Base-by-base conservation (phyloP, 495 filamentous ascomycete species). In the Amphirosellinia nigrospora region DNA sequence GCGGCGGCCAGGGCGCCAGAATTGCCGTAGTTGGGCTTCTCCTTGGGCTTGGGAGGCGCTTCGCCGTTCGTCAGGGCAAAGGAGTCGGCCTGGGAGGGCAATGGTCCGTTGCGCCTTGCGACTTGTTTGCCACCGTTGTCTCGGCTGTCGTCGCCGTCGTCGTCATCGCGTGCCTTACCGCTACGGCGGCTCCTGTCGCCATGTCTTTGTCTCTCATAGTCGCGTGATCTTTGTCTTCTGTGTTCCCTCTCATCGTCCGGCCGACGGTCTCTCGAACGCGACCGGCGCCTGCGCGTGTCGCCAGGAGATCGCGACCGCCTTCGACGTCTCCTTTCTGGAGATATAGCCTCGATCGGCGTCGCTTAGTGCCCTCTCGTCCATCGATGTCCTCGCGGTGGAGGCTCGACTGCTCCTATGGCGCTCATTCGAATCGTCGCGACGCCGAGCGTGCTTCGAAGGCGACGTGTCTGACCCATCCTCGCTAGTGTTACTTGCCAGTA, bases 1-100 rank as follows among this genome's bases (percentile, higher is more conserved):
- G 93, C 93, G 10, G 92, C 92, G 16, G 96, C 96, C 7, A 99
- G 86, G 9, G 92, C 82, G 23, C 96, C 96, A 0, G 92, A 93
- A 48, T 86, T 88, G 6, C 85, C 88, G 80, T 91, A 97, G 78
- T 97, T 99, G 43, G 95, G 92, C 75, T 93, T 94, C 77, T 97
- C 88, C 71, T 94, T 95, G 59, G 93, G 90, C 66, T 87, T 85
- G 36, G 79, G 76, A 30, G 85, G 80, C 68, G 83, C 84, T 34
- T 82, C 84, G 43, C 84, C 82, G 26, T 83, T 79, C 46, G 83
- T 86, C 32, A 84, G 71, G 34, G 85, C 86, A 73, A 92, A 94
- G n/a, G 90, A 89, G 60, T 89, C 89, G 69, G 81, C 78, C 75
- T 94, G 91, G 0, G 91, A 92, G 23, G 91, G 91, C 10, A 94